Evolutionary conservation across 192 early-diverging fungal genomes (phyloP), one percentile per base, ranked within the genome.

Genomic region (Thamnidium elegans): DNA sequence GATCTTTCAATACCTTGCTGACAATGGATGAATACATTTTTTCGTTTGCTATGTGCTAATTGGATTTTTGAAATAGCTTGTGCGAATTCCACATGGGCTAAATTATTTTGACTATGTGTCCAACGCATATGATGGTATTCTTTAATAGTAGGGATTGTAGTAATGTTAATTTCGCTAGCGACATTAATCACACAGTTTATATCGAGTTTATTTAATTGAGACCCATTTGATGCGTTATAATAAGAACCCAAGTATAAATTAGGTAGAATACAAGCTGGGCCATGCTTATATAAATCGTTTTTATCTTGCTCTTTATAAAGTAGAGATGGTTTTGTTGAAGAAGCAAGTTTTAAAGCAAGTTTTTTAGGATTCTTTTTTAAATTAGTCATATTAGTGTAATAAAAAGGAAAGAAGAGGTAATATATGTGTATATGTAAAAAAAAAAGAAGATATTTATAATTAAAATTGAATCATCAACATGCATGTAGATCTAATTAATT

Each of bases 1-100:
- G 92, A 94, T 55, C 94, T 78, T 32, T 92, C 91, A 30, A 96
- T 87, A 21, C 94, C 94, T 61, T 87, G 77, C 65, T 93, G 89
- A 79, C 94, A 96, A 63, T 91, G 87, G 5, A 96, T 86, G 6
- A 95, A 77, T 8, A 96, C 81, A 44, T 81, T 79, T 43, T 77
- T 64, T 48, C 81, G 79, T 46, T 75, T 66, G 46, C 78, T 78
- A 14, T 65, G 74, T 1, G 85, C 84, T 21, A 63, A 62, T 66
- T 93, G 84, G 58, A 95, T 92, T 61, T 82, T 85, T 42, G 58
- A 78, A 55, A 91, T 87, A 7, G 85, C 88, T 46, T 62, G 61
- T 8, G 68, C 72, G 47, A 95, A 88, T 59, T 89, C 79, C 14
- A 63, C 43, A 32, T 66, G 46, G 20, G 70, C 74, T 14, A 92